Base-by-base conservation (phyloP, 2,329 filamentous ascomycete species). In the Elsinoe fawcettii region DNA sequence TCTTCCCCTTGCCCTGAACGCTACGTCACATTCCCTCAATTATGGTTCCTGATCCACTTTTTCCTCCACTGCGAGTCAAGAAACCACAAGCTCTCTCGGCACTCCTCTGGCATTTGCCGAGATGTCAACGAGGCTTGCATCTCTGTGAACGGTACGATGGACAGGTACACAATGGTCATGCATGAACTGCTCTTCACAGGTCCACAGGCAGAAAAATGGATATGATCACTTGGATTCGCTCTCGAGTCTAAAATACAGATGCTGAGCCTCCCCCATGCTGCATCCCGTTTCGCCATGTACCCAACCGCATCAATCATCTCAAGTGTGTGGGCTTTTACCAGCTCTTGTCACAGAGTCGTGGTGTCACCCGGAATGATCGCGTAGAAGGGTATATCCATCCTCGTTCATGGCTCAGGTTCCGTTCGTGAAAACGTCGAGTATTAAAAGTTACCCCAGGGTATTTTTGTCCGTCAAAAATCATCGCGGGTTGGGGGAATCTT, bases 401-500 rank as follows among this genome's bases (percentile, higher is more conserved):
- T 43, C 39, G 16, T 20, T 43, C 39, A 25, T 46, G 41, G 18
- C 41, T 23, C 22, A 25, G 41, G 9, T 12, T 37, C 34, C 4
- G n/a, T 23, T 46, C 41, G 18, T 46, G n/a, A 46, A 14, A 12
- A 37, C 5, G 34, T 37, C 34, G 34, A 37, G 11, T 37, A 53
- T 53, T 53, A 53, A 37, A 53, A 39, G 32, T 53, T 53, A 53
- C 49, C 49, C 14, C 49, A 36, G 46, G 46, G 34, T 39, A 37
- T 53, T 53, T 36, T 53, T 53, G 41, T 46, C 41, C 41, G 20
- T 34, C 25, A 53, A 53, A 39, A 53, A 39, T 30, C 49, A 53
- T 53, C 49, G 49, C 49, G 37, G 27, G 49, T 53, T 36, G 49
- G 49, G 41, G 49, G 32, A 39, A 53, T 53, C 49, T 53, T 53